Conservation (phyloP, 257 asterid genomes). For the Solanum boliviense region DNA sequence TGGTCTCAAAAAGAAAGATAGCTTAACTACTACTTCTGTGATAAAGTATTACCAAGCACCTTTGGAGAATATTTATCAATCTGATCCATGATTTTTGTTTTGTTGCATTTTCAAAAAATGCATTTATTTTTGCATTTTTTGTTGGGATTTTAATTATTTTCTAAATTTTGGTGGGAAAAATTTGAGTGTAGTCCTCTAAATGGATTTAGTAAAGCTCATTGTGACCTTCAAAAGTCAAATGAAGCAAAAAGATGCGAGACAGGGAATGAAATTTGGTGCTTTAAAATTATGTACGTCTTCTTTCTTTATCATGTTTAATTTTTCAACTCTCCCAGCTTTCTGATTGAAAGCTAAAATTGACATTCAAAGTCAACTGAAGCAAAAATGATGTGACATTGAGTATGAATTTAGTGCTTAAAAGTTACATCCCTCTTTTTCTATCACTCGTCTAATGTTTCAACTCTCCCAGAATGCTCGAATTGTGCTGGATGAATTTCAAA, state of each 20-base stretch:
- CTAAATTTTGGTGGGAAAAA: not conserved
- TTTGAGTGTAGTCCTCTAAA: not conserved
- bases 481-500: constrained; percentile 80
- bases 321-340: constrained; percentile 30
- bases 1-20: not conserved
- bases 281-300: not conserved
- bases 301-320: not conserved
- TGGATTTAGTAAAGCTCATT: not conserved
- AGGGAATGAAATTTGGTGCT: not conserved
- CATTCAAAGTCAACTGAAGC: not conserved
- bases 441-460: not conserved
- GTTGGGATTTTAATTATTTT: not conserved
- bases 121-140: not conserved
- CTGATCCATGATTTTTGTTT: not conserved
- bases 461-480: constrained; percentile 76
- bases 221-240: not conserved
- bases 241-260: not conserved
- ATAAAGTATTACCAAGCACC: not conserved
- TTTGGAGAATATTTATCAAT: not conserved
- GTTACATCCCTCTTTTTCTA: not conserved
- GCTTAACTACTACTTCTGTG: not conserved
- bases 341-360: constrained; percentile 10
- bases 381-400: not conserved
- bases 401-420: not conserved
- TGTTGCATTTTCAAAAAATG: not conserved